Conservation (phyloP, 1,139 yeast genomes). For the Lodderomyces oxycetoniae region DNA sequence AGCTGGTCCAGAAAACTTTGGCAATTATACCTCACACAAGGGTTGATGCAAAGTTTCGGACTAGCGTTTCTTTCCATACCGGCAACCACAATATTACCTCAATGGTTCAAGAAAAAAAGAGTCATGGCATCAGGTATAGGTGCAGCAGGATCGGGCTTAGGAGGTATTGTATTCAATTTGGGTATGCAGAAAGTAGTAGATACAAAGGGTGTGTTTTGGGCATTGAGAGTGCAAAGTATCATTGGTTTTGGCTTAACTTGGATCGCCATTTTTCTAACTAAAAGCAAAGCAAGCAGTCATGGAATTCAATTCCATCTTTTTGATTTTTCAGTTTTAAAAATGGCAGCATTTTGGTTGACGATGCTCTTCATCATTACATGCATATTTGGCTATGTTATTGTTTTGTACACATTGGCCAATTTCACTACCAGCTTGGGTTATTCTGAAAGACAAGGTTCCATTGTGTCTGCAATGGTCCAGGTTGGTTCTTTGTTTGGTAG, state of each 20-base stretch:
- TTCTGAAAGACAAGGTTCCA: constrained; percentile 34
- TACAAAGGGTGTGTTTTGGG: constrained; percentile 28
- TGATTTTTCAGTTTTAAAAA: constrained; percentile 25
- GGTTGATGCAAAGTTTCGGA: constrained; percentile 48
- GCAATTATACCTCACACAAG: constrained; percentile 51
- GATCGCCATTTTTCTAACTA: constrained; percentile 27
- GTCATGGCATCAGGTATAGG: constrained; percentile 56
- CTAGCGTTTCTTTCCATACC: constrained; percentile 44
- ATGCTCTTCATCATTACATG: constrained; percentile 34
- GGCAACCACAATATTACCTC: constrained; percentile 39
- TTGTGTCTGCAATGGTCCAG: constrained; percentile 43
- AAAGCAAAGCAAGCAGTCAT: constrained; percentile 18
- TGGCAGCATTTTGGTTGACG: constrained; percentile 30
- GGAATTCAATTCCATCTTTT: constrained; percentile 32
- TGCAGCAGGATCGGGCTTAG: constrained; percentile 58
- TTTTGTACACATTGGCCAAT: constrained; percentile 42
- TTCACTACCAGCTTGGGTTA: constrained; percentile 45
- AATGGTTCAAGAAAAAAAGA: constrained; percentile 51
- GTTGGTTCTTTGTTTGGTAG: constrained; percentile 40
- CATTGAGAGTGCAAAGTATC: constrained; percentile 33
- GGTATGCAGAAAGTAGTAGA: constrained; percentile 36
- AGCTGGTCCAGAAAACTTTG: constrained; percentile 47
- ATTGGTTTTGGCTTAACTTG: constrained; percentile 29
- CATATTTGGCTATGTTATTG: constrained; percentile 43
- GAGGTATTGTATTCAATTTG: constrained; percentile 49